A percentile compares a stretch with the other conserved stretches of the same genome.
Evolutionary conservation across 805 yeast genomes (phyloP).

Genomic region (Ogataea angusta): DNA sequence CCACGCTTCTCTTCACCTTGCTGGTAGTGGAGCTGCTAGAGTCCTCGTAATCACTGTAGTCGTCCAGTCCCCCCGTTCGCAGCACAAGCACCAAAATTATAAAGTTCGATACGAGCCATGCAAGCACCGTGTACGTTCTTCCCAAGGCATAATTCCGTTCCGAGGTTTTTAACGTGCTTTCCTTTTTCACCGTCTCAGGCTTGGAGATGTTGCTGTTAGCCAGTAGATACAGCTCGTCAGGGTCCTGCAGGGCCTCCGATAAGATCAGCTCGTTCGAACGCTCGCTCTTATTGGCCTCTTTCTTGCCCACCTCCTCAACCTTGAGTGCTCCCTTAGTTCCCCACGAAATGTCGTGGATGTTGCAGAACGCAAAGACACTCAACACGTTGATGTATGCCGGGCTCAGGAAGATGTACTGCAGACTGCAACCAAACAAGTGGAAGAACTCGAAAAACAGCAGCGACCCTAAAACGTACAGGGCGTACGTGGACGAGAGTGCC

Average conservation of each 20-base stretch:
- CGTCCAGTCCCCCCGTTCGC: constrained; percentile 74
- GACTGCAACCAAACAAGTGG: constrained; percentile 82
- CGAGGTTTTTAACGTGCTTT: constrained; percentile 21
- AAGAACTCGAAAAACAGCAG: constrained; percentile 81
- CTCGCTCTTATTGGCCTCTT: constrained; percentile 44
- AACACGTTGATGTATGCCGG: constrained; percentile 89
- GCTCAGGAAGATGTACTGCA: constrained; percentile 75
- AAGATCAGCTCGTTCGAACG: constrained; percentile 21
- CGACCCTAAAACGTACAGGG: constrained; percentile 72
- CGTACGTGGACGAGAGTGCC: constrained; percentile 79
- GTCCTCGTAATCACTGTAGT: constrained; percentile 24
- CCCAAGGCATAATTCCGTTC: constrained; percentile 82
- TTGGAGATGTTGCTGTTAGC: constrained; percentile 28
- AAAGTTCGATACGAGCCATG: constrained; percentile 85
- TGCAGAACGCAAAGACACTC: constrained; percentile 91
- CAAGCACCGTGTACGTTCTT: constrained; percentile 80
- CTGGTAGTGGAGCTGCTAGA: constrained; percentile 15
- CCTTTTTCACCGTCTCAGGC: constrained; percentile 48
- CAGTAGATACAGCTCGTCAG: constrained; percentile 26
- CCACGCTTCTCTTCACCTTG: constrained; percentile 21
- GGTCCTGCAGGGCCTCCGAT: constrained; percentile 31
- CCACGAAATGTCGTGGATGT: constrained; percentile 94
- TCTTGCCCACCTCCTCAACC: constrained; percentile 52
- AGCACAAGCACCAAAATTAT: constrained; percentile 75
- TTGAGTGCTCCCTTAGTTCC: constrained; percentile 86